Evolutionary conservation across 352 stramenopile species (phyloP).

Genomic region (Phytophthora syringae): DNA sequence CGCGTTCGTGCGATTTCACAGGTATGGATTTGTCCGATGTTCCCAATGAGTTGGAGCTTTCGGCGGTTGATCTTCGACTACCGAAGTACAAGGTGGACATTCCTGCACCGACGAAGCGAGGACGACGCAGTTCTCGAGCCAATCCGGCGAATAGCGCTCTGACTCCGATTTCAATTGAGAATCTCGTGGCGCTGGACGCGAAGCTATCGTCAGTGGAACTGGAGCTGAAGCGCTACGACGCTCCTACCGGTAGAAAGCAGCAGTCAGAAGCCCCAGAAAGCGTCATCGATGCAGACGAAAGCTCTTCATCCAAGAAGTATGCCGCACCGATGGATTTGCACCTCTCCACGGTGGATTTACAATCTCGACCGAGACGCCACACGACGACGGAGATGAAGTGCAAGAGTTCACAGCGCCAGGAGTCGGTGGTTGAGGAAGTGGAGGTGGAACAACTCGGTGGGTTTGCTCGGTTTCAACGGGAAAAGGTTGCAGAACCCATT

Average conservation of each 20-base stretch:
- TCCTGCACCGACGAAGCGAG: slow-evolving; percentile 11
- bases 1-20: slow-evolving; percentile 13
- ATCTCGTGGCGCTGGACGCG: slow-evolving; percentile 25
- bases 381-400: slow-evolving; percentile 19
- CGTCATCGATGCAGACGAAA: background rate
- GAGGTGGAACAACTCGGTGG: background rate
- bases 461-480: slow-evolving; percentile 11
- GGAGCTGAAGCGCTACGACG: slow-evolving; percentile 24
- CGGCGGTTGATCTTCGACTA: slow-evolving; percentile 20
- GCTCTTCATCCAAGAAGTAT: slow-evolving; percentile 5
- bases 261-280: background rate
- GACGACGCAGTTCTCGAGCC: slow-evolving; percentile 12
- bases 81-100: slow-evolving; percentile 27
- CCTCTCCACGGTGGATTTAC: slow-evolving; percentile 25
- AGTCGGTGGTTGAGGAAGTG: background rate
- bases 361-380: slow-evolving; percentile 17
- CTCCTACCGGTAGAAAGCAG: background rate
- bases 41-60: slow-evolving; percentile 13
- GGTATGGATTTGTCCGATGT: slow-evolving; percentile 19
- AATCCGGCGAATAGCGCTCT: slow-evolving; percentile 15
- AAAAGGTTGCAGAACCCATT: slow-evolving; percentile 17
- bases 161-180: slow-evolving; percentile 23
- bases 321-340: slow-evolving; percentile 19
- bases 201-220: slow-evolving; percentile 29
- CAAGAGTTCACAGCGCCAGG: background rate